Conservation (phyloP, 2,329 filamentous ascomycete species). For the Cladobotryum protrusum region DNA sequence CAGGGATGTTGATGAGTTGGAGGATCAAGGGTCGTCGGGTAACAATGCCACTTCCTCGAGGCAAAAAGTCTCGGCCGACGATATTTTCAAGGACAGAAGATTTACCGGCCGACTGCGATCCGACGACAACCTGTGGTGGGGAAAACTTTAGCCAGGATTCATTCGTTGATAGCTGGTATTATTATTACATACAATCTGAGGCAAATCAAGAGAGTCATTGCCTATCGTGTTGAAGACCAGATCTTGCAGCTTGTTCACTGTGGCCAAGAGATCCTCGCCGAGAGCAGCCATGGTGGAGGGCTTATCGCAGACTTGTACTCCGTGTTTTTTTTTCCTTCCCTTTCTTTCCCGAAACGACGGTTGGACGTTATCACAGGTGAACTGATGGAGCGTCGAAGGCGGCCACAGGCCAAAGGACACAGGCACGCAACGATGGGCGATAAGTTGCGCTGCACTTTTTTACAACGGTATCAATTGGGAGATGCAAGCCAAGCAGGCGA, state of each 20-base stretch:
- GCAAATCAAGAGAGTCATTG: slow-evolving; percentile 93
- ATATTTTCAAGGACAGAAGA: slow-evolving; percentile 99
- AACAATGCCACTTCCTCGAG: slow-evolving; percentile 92
- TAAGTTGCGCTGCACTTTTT: slow-evolving; percentile 10
- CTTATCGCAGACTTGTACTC: slow-evolving; percentile 1
- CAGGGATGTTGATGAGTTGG: slow-evolving; percentile 94
- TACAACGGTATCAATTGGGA: slow-evolving; percentile 4
- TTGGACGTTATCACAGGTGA: background rate
- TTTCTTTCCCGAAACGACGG: slow-evolving; percentile 5
- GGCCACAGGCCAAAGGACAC: slow-evolving; percentile 1
- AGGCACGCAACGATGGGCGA: slow-evolving; percentile 7
- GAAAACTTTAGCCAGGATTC: slow-evolving; percentile 15
- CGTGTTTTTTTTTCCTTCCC: background rate
- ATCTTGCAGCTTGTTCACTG: slow-evolving; percentile 97
- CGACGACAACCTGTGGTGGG: slow-evolving; percentile 78
- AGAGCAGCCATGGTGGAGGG: slow-evolving; percentile 72
- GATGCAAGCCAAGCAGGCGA: slow-evolving; percentile 8
- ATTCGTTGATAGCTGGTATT: slow-evolving; percentile 3
- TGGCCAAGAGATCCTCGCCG: slow-evolving; percentile 88
- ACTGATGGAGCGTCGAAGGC: background rate
- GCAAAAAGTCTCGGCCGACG: slow-evolving; percentile 93
- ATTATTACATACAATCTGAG: slow-evolving; percentile 81
- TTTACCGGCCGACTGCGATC: slow-evolving; percentile 96
- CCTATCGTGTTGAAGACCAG: slow-evolving; percentile 99
- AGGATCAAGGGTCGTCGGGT: slow-evolving; percentile 91